Percentiles rank a stretch among this genome's conserved stretches.
phyloP scores from a whole-genome alignment of 176 grass and related monocot species.

The Areca catechu region DNA sequence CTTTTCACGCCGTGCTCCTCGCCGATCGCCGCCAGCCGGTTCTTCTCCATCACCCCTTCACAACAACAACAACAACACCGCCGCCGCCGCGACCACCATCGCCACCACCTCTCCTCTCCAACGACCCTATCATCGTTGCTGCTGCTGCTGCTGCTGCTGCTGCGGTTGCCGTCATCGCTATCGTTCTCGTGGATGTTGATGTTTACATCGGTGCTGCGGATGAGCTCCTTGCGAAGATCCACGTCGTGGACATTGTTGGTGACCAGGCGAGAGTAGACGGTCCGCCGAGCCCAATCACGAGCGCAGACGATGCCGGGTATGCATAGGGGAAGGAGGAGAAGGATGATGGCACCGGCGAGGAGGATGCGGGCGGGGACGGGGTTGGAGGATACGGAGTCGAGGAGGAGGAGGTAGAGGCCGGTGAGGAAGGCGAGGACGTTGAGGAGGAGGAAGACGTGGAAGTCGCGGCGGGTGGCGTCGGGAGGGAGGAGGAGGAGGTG shows the following conservation, averaged over 20 bases:
- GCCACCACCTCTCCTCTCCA: background rate
- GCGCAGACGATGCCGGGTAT: constrained; percentile 29
- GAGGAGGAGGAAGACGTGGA: constrained; percentile 50
- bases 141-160: no score
- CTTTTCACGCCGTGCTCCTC: constrained; percentile 66
- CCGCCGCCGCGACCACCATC: background rate
- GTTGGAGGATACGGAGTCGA: constrained; percentile 41
- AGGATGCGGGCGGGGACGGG: constrained; percentile 27
- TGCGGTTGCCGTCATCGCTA: background rate
- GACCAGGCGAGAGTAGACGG: constrained; percentile 24
- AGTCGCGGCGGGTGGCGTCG: constrained; percentile 27
- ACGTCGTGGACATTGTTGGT: background rate
- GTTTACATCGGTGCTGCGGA: constrained; percentile 1
- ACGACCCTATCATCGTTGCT: background rate
- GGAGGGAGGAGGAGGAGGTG: constrained; percentile 22
- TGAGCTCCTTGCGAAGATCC: constrained; percentile 27
- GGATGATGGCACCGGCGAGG: constrained; percentile 54
- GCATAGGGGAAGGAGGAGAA: constrained; percentile 57
- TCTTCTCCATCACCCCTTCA: constrained; percentile 27
- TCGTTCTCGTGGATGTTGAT: background rate
- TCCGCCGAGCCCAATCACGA: constrained; percentile 25
- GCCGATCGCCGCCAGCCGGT: constrained; percentile 26
- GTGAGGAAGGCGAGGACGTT: constrained; percentile 64
- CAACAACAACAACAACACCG: no score
- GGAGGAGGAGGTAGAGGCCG: constrained; percentile 59